phyloP scores from a whole-genome alignment of 2,329 filamentous ascomycete genomes.

The Curvularia sp. region DNA sequence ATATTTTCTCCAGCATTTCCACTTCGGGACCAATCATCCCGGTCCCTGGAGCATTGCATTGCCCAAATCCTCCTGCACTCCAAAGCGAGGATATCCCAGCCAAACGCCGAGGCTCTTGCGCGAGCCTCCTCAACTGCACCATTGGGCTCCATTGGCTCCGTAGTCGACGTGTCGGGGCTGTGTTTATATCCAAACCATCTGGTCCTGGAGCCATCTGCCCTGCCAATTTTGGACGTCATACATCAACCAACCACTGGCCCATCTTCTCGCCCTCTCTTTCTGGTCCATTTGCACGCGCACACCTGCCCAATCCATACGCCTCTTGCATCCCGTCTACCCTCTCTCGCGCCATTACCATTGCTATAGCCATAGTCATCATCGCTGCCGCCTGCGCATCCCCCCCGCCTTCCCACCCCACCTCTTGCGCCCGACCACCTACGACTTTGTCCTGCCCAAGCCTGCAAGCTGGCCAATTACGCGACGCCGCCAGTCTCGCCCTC shows the following conservation, averaged over 20 bases:
- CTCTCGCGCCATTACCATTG: neutral
- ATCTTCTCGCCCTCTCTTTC: slow-evolving; percentile 19
- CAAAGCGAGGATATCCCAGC: slow-evolving; percentile 49
- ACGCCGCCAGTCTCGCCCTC: slow-evolving; percentile 69
- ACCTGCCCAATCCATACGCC: slow-evolving; percentile 11
- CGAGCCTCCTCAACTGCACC: slow-evolving; percentile 42
- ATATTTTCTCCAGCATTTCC: slow-evolving; percentile 47
- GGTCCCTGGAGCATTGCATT: slow-evolving; percentile 34
- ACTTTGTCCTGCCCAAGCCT: slow-evolving; percentile 40
- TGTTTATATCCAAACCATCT: slow-evolving; percentile 49
- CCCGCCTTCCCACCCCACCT: slow-evolving; percentile 4
- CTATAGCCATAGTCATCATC: neutral
- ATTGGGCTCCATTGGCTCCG: slow-evolving; percentile 48
- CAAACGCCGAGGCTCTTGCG: slow-evolving; percentile 45
- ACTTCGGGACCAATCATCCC: slow-evolving; percentile 46
- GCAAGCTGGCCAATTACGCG: slow-evolving; percentile 71
- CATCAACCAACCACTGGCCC: slow-evolving; percentile 23
- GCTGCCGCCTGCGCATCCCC: slow-evolving; percentile 10
- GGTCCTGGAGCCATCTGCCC: slow-evolving; percentile 38
- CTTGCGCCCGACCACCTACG: slow-evolving; percentile 25
- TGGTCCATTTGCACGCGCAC: slow-evolving; percentile 4
- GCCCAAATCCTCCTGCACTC: slow-evolving; percentile 45
- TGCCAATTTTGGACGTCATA: slow-evolving; percentile 40
- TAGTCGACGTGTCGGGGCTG: slow-evolving; percentile 43
- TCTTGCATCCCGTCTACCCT: slow-evolving; percentile 21